phyloP scores from a whole-genome alignment of 148 eudicot species.

The Nepenthes mirabilis region DNA sequence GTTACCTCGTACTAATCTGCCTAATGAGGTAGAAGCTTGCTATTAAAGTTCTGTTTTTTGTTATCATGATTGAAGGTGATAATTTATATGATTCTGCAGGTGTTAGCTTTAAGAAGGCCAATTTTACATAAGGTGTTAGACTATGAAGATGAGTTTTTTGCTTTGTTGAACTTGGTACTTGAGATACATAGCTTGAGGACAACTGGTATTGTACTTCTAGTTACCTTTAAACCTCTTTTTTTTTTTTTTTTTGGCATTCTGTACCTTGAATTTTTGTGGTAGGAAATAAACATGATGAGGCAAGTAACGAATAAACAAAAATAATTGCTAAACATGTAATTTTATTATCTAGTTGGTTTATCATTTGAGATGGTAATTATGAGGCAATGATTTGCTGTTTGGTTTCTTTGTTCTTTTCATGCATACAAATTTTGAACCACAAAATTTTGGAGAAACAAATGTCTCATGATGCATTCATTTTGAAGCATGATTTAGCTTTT shows the following conservation, averaged over 20 bases:
- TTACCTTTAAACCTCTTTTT: neutral
- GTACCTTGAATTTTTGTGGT: neutral
- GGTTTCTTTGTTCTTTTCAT: too few relatives aligned
- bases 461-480: too few relatives aligned
- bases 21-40: neutral
- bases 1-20: too few relatives aligned
- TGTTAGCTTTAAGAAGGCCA: conserved; percentile 86
- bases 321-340: too few relatives aligned
- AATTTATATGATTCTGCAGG: conserved; percentile 28
- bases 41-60: neutral
- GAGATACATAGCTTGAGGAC: conserved; percentile 91
- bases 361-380: too few relatives aligned
- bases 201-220: conserved; percentile 35
- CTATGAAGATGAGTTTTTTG: conserved; percentile 93
- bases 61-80: neutral
- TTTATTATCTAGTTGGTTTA: too few relatives aligned
- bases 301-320: too few relatives aligned
- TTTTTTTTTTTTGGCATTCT: neutral
- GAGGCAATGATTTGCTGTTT: too few relatives aligned
- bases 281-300: neutral
- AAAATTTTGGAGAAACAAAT: too few relatives aligned
- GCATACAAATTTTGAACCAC: too few relatives aligned
- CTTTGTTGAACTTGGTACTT: conserved; percentile 72
- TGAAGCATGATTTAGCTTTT: too few relatives aligned
- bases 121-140: conserved; percentile 76